phyloP scores from a whole-genome alignment of 768 basidiomycete genomes.

The Pisolithus microcarpus region DNA sequence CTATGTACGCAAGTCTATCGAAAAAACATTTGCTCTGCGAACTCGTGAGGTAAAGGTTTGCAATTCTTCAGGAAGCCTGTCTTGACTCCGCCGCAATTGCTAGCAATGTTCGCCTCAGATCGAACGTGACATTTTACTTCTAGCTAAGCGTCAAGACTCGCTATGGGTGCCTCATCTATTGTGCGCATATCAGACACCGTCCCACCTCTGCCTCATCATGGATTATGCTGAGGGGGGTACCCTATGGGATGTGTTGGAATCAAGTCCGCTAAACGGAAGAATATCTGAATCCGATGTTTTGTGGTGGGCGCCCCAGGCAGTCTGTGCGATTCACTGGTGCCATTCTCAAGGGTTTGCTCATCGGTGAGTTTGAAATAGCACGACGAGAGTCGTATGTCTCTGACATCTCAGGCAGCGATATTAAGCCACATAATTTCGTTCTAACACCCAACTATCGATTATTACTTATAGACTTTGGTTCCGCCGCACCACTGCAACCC shows the following conservation, averaged over 20 bases:
- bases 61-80: background rate
- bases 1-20: constrained; percentile 82
- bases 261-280: constrained; percentile 53
- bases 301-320: constrained; percentile 84
- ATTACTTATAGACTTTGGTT: constrained; percentile 92
- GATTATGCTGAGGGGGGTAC: constrained; percentile 81
- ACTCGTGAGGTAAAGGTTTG: constrained; percentile 54
- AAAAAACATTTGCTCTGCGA: constrained; percentile 64
- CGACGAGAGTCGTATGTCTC: background rate
- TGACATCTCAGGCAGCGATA: constrained; percentile 49
- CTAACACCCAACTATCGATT: constrained; percentile 59
- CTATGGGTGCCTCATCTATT: constrained; percentile 73
- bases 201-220: constrained; percentile 75
- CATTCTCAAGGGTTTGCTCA: constrained; percentile 86
- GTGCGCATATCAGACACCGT: constrained; percentile 78
- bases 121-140: constrained; percentile 74
- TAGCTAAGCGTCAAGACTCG: constrained; percentile 45
- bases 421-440: constrained; percentile 97
- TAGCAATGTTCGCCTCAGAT: constrained; percentile 83
- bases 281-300: constrained; percentile 61
- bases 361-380: constrained; percentile 44
- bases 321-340: constrained; percentile 86
- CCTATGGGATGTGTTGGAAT: constrained; percentile 82
- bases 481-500: constrained; percentile 69
- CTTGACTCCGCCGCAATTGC: constrained; percentile 2